Conservation (phyloP, 371 early-diverging fungal genomes). For the Rhizopus microsporus region DNA sequence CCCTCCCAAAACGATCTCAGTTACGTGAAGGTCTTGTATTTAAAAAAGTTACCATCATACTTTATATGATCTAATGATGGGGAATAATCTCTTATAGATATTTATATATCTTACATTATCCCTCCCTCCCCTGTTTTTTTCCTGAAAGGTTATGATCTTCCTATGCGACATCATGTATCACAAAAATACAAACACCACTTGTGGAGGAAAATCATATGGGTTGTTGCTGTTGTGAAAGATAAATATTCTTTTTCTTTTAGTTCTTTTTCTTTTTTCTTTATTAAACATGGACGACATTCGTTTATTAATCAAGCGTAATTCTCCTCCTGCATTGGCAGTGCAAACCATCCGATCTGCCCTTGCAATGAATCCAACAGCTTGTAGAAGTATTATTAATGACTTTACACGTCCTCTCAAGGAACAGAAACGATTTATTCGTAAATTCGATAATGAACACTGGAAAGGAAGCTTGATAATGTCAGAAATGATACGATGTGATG, state of each 20-base stretch:
- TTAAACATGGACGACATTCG: slow-evolving; percentile 20
- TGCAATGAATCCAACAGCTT: slow-evolving; percentile 14
- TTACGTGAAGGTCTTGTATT: no score
- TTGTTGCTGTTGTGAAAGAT: background rate
- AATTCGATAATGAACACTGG: slow-evolving; percentile 23
- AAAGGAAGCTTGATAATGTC: slow-evolving; percentile 25
- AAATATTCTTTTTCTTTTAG: background rate
- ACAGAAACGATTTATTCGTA: slow-evolving; percentile 20
- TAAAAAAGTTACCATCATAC: no score
- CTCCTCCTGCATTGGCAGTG: slow-evolving; percentile 17
- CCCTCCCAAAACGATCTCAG: no score
- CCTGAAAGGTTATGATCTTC: no score
- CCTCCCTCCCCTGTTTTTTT: no score
- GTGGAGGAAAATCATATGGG: no score
- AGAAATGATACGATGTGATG: slow-evolving; percentile 23
- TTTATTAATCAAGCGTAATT: slow-evolving; percentile 14
- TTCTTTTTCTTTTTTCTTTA: background rate
- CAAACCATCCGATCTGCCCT: slow-evolving; percentile 15
- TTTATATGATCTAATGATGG: no score
- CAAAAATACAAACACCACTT: no score
- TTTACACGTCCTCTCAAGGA: slow-evolving; percentile 18
- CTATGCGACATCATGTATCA: no score
- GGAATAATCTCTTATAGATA: no score
- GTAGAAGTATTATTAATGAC: slow-evolving; percentile 17
- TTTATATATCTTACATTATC: no score